phyloP scores from a whole-genome alignment of 1,284 basidiomycete species.

The Rhodotorula sp. region DNA sequence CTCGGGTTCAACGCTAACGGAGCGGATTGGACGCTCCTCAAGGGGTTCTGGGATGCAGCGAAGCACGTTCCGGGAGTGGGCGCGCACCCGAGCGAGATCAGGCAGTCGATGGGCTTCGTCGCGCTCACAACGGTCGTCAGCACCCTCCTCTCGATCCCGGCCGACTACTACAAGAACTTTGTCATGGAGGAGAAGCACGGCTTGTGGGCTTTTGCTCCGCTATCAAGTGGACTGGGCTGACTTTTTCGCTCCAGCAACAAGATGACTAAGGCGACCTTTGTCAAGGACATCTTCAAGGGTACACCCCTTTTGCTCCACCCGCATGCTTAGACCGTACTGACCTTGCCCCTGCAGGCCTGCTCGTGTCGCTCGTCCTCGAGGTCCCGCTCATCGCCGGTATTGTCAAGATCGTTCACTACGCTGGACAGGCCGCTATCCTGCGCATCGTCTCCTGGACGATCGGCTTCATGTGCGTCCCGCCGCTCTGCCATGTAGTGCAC shows the following conservation, averaged over 20 bases:
- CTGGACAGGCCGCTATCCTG: slow-evolving; percentile 58
- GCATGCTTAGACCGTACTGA: background rate
- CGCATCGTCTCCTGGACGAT: slow-evolving; percentile 45
- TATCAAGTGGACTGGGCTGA: slow-evolving; percentile 52
- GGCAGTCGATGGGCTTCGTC: slow-evolving; percentile 78
- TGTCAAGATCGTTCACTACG: slow-evolving; percentile 87
- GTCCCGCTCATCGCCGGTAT: slow-evolving; percentile 84
- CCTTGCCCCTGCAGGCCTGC: slow-evolving; percentile 64
- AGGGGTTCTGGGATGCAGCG: slow-evolving; percentile 34
- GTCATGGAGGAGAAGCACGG: slow-evolving; percentile 93
- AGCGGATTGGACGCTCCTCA: slow-evolving; percentile 36
- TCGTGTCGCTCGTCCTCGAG: slow-evolving; percentile 73
- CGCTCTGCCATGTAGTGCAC: too few relatives aligned
- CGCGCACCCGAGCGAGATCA: slow-evolving; percentile 61
- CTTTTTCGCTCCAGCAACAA: slow-evolving; percentile 9
- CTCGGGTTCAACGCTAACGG: slow-evolving; percentile 66
- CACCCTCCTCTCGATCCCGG: slow-evolving; percentile 66
- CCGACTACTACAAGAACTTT: slow-evolving; percentile 83
- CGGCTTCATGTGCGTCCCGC: slow-evolving; percentile 36
- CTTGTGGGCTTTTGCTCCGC: slow-evolving; percentile 55
- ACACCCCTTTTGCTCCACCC: background rate
- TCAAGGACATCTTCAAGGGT: slow-evolving; percentile 22
- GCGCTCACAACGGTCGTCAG: slow-evolving; percentile 63
- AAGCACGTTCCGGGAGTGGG: slow-evolving; percentile 3
- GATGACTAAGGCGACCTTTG: slow-evolving; percentile 5